These are phyloP conservation scores for Yarrowia divulgata DNA, from an alignment of 805 yeast species.

Conservation along the genomic window DNA sequence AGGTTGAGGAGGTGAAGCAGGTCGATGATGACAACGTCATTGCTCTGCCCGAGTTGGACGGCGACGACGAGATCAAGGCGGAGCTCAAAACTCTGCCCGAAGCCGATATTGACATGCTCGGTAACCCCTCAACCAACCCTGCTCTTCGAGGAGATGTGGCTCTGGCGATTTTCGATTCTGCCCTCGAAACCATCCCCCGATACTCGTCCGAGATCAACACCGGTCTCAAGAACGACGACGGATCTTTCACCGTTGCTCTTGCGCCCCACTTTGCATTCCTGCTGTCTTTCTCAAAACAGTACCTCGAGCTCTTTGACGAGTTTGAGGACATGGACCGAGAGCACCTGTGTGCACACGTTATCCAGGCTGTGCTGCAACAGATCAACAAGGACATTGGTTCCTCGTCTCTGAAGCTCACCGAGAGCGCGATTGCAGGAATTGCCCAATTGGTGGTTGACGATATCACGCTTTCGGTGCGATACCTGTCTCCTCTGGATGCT, in stretches of 20 bases:
- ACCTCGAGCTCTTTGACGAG: slow-evolving; percentile 67
- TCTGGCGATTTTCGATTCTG: slow-evolving; percentile 71
- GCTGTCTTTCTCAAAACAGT: slow-evolving; percentile 55
- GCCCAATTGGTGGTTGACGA: slow-evolving; percentile 55
- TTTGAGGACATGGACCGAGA: slow-evolving; percentile 74
- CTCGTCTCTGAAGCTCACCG: slow-evolving; percentile 42
- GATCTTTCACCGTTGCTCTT: slow-evolving; percentile 32
- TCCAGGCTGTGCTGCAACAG: slow-evolving; percentile 52
- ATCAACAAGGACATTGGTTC: slow-evolving; percentile 21
- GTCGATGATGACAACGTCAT: slow-evolving; percentile 52
- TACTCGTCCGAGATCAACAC: slow-evolving; percentile 47
- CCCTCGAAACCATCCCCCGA: slow-evolving; percentile 51
- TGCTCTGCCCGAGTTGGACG: slow-evolving; percentile 55
- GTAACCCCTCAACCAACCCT: slow-evolving; percentile 83
- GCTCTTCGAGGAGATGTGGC: slow-evolving; percentile 79
- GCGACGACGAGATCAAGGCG: slow-evolving; percentile 61
- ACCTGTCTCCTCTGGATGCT: slow-evolving; percentile 53
- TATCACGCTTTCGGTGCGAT: slow-evolving; percentile 72
- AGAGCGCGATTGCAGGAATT: slow-evolving; percentile 45
- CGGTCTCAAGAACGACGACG: slow-evolving; percentile 47
- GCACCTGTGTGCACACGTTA: slow-evolving; percentile 69
- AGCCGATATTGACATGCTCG: slow-evolving; percentile 83
- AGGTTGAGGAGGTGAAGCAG: slow-evolving; percentile 51
- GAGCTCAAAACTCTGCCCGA: slow-evolving; percentile 78
- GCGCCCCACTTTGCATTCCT: slow-evolving; percentile 37